Conservation (phyloP, 495 filamentous ascomycete genomes). For the Pseudevernia furfuracea region DNA sequence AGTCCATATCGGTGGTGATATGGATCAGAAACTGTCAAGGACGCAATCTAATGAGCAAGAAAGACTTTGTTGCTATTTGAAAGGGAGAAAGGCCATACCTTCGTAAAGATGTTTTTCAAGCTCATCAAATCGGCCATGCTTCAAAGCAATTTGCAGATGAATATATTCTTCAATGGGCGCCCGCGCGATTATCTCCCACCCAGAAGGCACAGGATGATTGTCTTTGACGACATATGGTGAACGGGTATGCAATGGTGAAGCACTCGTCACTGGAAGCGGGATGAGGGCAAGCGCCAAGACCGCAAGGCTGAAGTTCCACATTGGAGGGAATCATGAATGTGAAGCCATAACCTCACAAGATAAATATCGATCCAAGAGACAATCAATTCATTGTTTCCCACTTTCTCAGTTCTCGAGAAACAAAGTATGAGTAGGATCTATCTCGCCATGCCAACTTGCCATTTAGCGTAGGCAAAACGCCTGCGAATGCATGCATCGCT, state of each 20-base stretch:
- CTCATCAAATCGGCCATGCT: constrained; percentile 5
- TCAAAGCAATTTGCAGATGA: not conserved
- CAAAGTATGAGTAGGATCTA: not conserved
- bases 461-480: not conserved
- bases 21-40: not conserved
- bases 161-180: not conserved
- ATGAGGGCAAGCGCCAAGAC: constrained; percentile 1
- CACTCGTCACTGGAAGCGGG: not conserved
- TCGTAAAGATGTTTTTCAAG: constrained; percentile 6
- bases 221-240: constrained; percentile 1
- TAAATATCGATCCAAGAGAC: not conserved
- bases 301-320: not conserved
- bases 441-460: not conserved
- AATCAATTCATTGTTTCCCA: not conserved
- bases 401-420: not conserved
- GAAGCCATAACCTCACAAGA: not conserved
- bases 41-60: not conserved
- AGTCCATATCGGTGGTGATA: constrained; percentile 2
- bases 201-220: constrained; percentile 1
- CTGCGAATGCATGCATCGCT: not conserved
- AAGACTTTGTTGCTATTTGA: not conserved
- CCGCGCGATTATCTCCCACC: not conserved
- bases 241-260: not conserved
- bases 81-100: not conserved
- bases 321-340: not conserved